Evolutionary conservation across 2,329 filamentous ascomycete species (phyloP).

Genomic region (Ilyonectria robusta): DNA sequence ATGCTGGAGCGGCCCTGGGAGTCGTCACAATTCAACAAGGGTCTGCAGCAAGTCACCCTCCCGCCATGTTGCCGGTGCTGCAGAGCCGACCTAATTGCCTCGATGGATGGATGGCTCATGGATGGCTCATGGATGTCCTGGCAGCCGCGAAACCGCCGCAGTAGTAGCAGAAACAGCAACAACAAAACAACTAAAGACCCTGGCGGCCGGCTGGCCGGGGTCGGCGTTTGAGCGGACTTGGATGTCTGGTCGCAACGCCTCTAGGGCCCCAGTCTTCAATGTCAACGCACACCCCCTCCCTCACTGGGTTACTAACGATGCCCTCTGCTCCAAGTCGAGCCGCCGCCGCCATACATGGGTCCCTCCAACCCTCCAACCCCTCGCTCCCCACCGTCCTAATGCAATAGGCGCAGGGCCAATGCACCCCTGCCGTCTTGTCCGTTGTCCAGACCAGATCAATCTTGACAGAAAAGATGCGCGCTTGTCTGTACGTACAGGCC

Average conservation of each 20-base stretch:
- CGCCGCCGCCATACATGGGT: conserved; percentile 48
- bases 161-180: conserved; percentile 33
- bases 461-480: conserved; percentile 47
- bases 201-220: conserved; percentile 44
- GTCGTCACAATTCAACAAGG: conserved; percentile 22
- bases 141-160: conserved; percentile 21
- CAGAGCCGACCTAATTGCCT: conserved; percentile 23
- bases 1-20: conserved; percentile 37
- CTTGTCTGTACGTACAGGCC: conserved; percentile 47
- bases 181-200: conserved; percentile 39
- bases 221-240: conserved; percentile 44
- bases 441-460: conserved; percentile 51
- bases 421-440: conserved; percentile 48
- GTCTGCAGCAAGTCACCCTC: conserved; percentile 26
- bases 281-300: conserved; percentile 37
- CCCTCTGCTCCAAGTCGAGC: conserved; percentile 49
- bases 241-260: conserved; percentile 43
- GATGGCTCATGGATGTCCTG: conserved; percentile 22
- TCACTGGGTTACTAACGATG: conserved; percentile 44
- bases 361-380: conserved; percentile 49
- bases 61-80: conserved; percentile 17
- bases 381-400: conserved; percentile 50
- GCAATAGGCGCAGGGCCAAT: conserved; percentile 47
- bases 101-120: conserved; percentile 20
- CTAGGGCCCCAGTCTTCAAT: conserved; percentile 43